Evolutionary conservation across 805 yeast species (phyloP).

Genomic region (Priceomyces fermenticarens): DNA sequence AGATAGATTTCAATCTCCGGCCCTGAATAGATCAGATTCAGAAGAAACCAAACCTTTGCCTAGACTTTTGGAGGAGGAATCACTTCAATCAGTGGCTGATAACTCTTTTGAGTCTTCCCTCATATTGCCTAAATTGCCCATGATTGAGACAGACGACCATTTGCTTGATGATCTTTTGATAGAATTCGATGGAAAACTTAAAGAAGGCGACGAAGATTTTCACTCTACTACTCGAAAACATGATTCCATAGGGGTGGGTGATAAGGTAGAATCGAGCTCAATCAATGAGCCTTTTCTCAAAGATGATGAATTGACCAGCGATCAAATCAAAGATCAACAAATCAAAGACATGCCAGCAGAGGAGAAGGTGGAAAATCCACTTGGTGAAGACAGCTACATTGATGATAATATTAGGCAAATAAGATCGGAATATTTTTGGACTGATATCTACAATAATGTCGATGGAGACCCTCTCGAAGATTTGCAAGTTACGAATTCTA

Average conservation of each 20-base stretch:
- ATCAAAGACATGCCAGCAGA: slow-evolving; percentile 21
- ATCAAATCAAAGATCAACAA: slow-evolving; percentile 40
- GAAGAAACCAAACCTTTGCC: neutral
- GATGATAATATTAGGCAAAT: slow-evolving; percentile 31
- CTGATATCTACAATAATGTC: slow-evolving; percentile 7
- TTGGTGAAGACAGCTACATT: slow-evolving; percentile 20
- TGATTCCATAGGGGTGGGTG: neutral
- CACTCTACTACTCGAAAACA: neutral
- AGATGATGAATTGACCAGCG: slow-evolving; percentile 42
- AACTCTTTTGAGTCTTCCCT: slow-evolving; percentile 3
- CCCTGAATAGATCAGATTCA: neutral
- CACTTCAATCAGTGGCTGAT: neutral
- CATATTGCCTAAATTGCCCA: slow-evolving; percentile 18
- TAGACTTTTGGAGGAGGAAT: slow-evolving; percentile 1
- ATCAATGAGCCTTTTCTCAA: slow-evolving; percentile 27
- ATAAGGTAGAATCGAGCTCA: neutral
- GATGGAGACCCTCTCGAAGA: neutral
- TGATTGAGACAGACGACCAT: slow-evolving; percentile 23
- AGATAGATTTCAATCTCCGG: neutral
- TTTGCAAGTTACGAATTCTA: neutral
- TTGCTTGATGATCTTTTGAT: slow-evolving; percentile 28
- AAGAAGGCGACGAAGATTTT: neutral
- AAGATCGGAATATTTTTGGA: slow-evolving; percentile 25
- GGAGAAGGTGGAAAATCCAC: slow-evolving; percentile 1
- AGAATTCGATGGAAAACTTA: slow-evolving; percentile 23